Base-by-base conservation (phyloP, 495 filamentous ascomycete genomes). In the Daldinia decipiens region DNA sequence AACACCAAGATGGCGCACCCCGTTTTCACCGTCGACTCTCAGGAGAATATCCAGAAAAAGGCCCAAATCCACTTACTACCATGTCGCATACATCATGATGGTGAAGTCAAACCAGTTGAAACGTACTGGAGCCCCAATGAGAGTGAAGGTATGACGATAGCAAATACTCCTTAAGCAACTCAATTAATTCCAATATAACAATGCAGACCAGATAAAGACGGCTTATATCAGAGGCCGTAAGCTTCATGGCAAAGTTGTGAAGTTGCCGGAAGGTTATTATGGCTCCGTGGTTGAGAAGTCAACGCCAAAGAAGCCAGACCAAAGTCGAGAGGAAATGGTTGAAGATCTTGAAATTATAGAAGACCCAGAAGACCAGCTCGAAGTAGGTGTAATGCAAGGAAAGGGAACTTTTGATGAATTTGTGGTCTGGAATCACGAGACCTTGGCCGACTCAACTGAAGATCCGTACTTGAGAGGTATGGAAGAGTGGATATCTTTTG, bases 211-310 rank as follows among this genome's bases (percentile, higher is more conserved):
- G 5, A 84, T 73, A 26, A 83, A 82, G 17, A 89, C 87, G 1
- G 83, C 90, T 21, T 91, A 95, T 74, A 92, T 97, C 68, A 90
- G 95, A 31, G 95, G 95, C 34, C 88, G 95, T 43, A 95, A 90
- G 72, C 82, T 98, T 17, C 83, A 86, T 47, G 93, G 92, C 27
- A 89, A 87, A 62, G 76, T 82, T 17, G 80, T 95, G 29, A 82
- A 84, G 11, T 74, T 97, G 5, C 94, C 95, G 0, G 80, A 89
- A 43, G 91, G 91, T 0, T 98, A 97, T 77, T 80, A 86, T 73
- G 94, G 94, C 8, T 73, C 82, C 3, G 78, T 86, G 2, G 75
- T 82, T 55, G 65, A 79, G 38, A 74, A 73, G 24, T 73, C 74
- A 17, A 59, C 78, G 45, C 71, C 70, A 45, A 79, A 73, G 59